A percentile compares a stretch with the other conserved stretches of the same genome.
Conservation (phyloP, 106 monocot species). For the Agapanthus africanus region DNA sequence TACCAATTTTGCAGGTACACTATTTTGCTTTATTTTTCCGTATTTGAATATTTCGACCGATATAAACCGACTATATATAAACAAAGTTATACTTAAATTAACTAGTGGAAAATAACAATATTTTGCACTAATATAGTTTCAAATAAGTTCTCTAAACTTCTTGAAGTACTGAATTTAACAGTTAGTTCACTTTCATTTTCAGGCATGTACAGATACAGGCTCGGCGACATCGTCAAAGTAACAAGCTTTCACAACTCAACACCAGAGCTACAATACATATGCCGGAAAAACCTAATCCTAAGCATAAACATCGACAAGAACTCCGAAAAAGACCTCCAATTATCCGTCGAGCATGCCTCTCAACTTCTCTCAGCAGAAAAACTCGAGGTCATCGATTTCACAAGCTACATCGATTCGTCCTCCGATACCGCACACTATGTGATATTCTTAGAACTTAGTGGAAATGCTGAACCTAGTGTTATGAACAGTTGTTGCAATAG, state of each 20-base stretch:
- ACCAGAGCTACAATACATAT: constrained; percentile 60
- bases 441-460: constrained; percentile 66
- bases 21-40: no score
- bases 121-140: no score
- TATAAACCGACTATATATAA: no score
- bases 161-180: background rate
- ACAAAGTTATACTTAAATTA: no score
- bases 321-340: constrained; percentile 81
- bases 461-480: constrained; percentile 37
- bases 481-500: constrained; percentile 40
- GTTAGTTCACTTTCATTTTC: background rate
- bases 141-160: background rate
- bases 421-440: constrained; percentile 79
- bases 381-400: constrained; percentile 76
- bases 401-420: constrained; percentile 56
- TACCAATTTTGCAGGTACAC: constrained; percentile 52
- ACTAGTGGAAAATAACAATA: no score
- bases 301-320: constrained; percentile 91
- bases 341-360: constrained; percentile 48
- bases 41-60: no score
- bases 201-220: constrained; percentile 77
- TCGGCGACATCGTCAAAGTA: constrained; percentile 71
- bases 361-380: constrained; percentile 62
- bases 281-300: constrained; percentile 55
- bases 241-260: constrained; percentile 71